Evolutionary conservation across 108 stramenopile species (phyloP), one percentile per base, ranked within the genome.

Genomic region (Parietichytrium sp.): DNA sequence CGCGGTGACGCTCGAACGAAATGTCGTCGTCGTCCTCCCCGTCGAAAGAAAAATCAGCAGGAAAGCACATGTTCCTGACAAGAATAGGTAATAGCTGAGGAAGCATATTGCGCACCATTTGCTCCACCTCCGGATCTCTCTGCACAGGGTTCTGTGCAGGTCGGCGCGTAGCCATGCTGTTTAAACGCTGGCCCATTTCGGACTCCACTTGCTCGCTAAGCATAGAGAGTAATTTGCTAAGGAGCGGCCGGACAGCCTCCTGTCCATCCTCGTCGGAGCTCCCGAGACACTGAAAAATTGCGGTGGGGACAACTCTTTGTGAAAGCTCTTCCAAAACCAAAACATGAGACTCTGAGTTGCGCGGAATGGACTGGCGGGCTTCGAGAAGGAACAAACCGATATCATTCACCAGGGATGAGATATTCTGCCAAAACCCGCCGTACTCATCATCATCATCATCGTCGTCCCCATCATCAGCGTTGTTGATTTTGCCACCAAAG

Each of bases 41-140:
- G 6, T 45, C 61, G 25, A 72, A 72, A 15, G 15, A 10, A 25
- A 45, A 25, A 25, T 72, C 61, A 8, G 36, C 61, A 1, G 61
- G 61, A 72, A 72, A 45, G 38, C 36, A 33, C 61, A 72, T 72
- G 33, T 72, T 72, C 38, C 61, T 72, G 42, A 42, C 61, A 7
- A 72, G 38, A 6, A 72, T 42, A 1, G 33, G 33, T 6, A 72
- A 20, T 33, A 72, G 23, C 42, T 72, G 38, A 23, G 61, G 61
- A 8, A 72, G 33, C 18, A 25, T 72, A 7, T 33, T 42, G 10
- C 25, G 36, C 1, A 42, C 61, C 23, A 72, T 33, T 42, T 72
- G 61, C 20, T 72, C 61, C 4, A 72, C 38, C 61, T 72, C 61
- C 33, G 61, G 42, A 20, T 72, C 61, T n/a, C n/a, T n/a, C 1